Conservation (phyloP, 2,329 filamentous ascomycete species). For the Conoideocrella luteorostrata region DNA sequence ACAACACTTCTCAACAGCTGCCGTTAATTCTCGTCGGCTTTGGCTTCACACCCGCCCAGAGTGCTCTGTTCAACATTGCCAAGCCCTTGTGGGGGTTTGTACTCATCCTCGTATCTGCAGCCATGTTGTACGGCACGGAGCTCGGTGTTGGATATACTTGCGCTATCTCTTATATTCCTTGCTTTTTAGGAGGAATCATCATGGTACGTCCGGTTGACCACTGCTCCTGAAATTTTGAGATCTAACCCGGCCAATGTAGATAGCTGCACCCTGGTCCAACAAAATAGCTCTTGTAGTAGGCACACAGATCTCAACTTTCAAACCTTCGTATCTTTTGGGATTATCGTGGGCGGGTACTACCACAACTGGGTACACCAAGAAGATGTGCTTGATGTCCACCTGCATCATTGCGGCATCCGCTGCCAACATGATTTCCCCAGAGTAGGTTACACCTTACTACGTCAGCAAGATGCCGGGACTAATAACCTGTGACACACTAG, state of each 20-base stretch:
- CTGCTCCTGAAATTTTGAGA: too few species aligned
- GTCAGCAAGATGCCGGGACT: too few species aligned
- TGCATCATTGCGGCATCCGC: slow-evolving; percentile 17
- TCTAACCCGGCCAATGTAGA: too few species aligned
- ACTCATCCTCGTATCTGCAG: slow-evolving; percentile 15
- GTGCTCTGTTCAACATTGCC: slow-evolving; percentile 19
- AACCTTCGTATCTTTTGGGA: slow-evolving; percentile 21
- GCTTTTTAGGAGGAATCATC: slow-evolving; percentile 17
- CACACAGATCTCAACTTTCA: slow-evolving; percentile 23
- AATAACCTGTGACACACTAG: too few species aligned
- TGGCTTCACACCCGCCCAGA: slow-evolving; percentile 18
- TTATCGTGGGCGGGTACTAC: slow-evolving; percentile 21
- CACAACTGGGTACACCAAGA: slow-evolving; percentile 18
- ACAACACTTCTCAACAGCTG: slow-evolving; percentile 20
- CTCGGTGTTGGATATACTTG: slow-evolving; percentile 19
- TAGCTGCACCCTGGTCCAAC: slow-evolving; percentile 18
- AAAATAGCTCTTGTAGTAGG: slow-evolving; percentile 22
- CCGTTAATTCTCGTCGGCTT: slow-evolving; percentile 18
- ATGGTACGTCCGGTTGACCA: too few species aligned
- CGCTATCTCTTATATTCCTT: slow-evolving; percentile 19
- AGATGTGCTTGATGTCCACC: slow-evolving; percentile 17
- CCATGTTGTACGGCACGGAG: slow-evolving; percentile 14
- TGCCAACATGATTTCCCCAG: slow-evolving; percentile 22
- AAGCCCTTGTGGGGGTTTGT: slow-evolving; percentile 16
- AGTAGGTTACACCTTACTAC: too few species aligned